phyloP scores from a whole-genome alignment of 805 yeast species.

The Metschnikowia sp. region DNA sequence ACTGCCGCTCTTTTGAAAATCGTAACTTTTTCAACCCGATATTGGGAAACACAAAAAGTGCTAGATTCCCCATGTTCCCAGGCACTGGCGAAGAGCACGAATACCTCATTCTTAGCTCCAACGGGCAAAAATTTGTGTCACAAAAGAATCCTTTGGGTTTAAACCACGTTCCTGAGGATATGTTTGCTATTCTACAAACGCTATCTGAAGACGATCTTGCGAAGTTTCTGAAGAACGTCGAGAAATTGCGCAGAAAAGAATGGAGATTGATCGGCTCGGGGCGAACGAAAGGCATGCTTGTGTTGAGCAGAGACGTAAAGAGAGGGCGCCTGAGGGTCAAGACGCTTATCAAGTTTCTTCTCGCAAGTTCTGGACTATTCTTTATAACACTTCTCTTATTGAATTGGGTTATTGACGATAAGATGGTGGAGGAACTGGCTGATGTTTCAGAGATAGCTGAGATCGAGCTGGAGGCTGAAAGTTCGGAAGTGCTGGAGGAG shows the following conservation, averaged over 20 bases:
- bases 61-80: constrained; percentile 17
- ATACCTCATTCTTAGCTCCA: constrained; percentile 29
- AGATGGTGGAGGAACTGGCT: background rate
- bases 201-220: constrained; percentile 35
- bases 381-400: constrained; percentile 21
- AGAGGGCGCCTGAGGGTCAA: constrained; percentile 4
- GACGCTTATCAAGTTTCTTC: constrained; percentile 14
- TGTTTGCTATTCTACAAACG: constrained; percentile 37
- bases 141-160: constrained; percentile 39
- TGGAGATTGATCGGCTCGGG: constrained; percentile 61
- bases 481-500: too few species aligned
- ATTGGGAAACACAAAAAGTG: constrained; percentile 9
- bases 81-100: constrained; percentile 16
- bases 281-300: constrained; percentile 13
- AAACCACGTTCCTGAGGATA: constrained; percentile 36
- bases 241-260: constrained; percentile 39
- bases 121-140: constrained; percentile 34
- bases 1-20: constrained; percentile 39
- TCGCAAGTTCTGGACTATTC: constrained; percentile 28
- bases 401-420: constrained; percentile 24
- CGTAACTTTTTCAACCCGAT: constrained; percentile 48
- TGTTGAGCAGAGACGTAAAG: constrained; percentile 10
- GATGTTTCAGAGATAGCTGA: too few species aligned
- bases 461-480: too few species aligned
- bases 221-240: constrained; percentile 32